A percentile compares a stretch with the other conserved stretches of the same genome.
Evolutionary conservation across 1,284 basidiomycete species (phyloP).

Genomic region (Phellopilus nigrolimitatus): DNA sequence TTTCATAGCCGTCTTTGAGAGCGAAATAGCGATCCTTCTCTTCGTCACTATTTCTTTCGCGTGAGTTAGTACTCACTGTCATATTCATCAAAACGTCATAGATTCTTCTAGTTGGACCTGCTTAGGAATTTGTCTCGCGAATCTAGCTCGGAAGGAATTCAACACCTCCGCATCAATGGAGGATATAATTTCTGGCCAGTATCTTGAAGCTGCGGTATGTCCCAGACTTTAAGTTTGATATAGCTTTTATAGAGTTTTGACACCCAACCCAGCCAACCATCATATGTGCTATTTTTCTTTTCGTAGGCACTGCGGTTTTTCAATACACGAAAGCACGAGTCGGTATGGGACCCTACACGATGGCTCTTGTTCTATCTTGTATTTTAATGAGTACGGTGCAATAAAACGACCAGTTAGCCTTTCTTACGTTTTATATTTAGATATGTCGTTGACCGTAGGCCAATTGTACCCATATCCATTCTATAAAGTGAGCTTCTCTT

Average conservation of each 20-base stretch:
- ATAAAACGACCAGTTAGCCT: not conserved
- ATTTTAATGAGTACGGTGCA: constrained; percentile 44
- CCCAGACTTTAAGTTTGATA: too few species aligned
- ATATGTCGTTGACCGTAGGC: constrained; percentile 56
- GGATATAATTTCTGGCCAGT: constrained; percentile 45
- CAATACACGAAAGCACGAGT: constrained; percentile 59
- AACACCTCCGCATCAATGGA: constrained; percentile 35
- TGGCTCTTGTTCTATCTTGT: constrained; percentile 55
- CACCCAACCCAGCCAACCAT: constrained; percentile 42
- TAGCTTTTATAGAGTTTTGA: constrained; percentile 2
- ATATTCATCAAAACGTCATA: not conserved
- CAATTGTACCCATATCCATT: constrained; percentile 64
- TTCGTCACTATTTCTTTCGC: constrained; percentile 51
- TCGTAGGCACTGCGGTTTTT: constrained; percentile 55
- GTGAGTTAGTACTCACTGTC: constrained; percentile 38
- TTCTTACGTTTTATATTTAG: constrained; percentile 29
- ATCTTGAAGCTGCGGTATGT: constrained; percentile 55
- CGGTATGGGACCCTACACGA: constrained; percentile 62
- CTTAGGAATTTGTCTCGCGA: constrained; percentile 63
- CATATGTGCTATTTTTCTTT: constrained; percentile 63
- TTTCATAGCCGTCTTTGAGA: constrained; percentile 63
- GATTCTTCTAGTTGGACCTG: constrained; percentile 52
- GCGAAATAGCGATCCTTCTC: constrained; percentile 37
- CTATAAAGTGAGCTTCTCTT: constrained; percentile 44
- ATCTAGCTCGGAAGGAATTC: constrained; percentile 48